Base-by-base conservation (phyloP, 2,329 filamentous ascomycete species). In the Neoscytalidium dimidiatum region DNA sequence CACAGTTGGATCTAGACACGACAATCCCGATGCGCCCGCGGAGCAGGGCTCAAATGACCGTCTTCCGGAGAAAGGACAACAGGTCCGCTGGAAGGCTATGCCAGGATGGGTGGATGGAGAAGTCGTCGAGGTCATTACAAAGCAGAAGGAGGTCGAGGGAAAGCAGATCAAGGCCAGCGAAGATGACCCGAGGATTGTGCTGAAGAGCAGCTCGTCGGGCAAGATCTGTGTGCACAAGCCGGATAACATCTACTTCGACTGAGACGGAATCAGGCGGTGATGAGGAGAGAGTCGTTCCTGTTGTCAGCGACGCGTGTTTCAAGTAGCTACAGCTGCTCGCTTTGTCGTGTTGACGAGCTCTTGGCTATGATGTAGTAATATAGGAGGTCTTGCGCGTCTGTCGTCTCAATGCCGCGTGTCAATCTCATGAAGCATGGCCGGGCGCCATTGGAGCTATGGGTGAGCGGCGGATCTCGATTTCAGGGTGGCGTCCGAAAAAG, bases 161-260 rank as follows among this genome's bases (percentile, higher is more conserved):
- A 78, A 81, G 69, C 70, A 70, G 31, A 75, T 79, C 44, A 79
- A 81, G 69, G 79, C 72, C 1, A 78, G 73, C 46, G 75, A 79
- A 63, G 74, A 79, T 46, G 80, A 81, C 68, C 79, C 80, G 4
- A 75, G 75, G 67, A 70, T 82, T 49, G 78, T 82, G 19, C 66
- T 81, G 66, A 79, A 75, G 69, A 78, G 72, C 53, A 74, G 70
- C 9, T 72, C 70, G 56, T 76, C 74, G 41, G 78, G 77, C 11
- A 80, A 80, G 71, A 73, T 78, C 29, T 77, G 73, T 33, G 78
- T 81, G 57, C 79, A 81, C 61, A 81, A 81, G 71, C 76, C 79
- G 3, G 77, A 81, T 21, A 76, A 74, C 33, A 77, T 79, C 60
- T 80, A 77, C 66, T 81, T 80, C 66, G 79, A 79, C 52, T 78